Evolutionary conservation across 768 basidiomycete genomes (phyloP).

Genomic region (Leccinum ochraceum): DNA sequence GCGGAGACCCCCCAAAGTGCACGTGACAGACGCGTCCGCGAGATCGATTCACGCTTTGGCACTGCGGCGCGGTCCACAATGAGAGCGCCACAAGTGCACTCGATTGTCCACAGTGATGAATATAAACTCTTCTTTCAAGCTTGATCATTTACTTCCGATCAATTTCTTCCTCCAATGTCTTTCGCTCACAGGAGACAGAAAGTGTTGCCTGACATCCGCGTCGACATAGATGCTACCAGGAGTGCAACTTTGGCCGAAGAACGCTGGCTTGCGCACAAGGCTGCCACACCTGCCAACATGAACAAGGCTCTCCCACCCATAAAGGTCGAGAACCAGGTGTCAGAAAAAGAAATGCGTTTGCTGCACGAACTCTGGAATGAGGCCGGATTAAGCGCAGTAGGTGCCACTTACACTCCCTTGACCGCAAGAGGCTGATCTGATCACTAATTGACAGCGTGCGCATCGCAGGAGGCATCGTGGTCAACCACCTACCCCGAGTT

Average conservation of each 20-base stretch:
- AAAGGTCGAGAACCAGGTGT: constrained; percentile 19
- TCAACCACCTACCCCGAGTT: background rate
- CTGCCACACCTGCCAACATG: background rate
- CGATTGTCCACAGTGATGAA: constrained; percentile 6
- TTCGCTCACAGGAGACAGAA: constrained; percentile 16
- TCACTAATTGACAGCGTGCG: constrained; percentile 19
- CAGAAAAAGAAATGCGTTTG: constrained; percentile 19
- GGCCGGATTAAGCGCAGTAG: constrained; percentile 25
- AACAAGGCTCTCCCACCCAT: constrained; percentile 18
- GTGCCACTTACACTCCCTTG: background rate
- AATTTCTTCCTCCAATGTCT: constrained; percentile 14
- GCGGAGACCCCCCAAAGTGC: constrained; percentile 1
- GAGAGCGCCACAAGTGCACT: background rate
- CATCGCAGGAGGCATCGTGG: constrained; percentile 22
- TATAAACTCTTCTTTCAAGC: constrained; percentile 5
- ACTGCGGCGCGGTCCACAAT: constrained; percentile 9
- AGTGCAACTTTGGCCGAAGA: background rate
- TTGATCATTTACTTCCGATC: no score
- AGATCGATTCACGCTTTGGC: constrained; percentile 10
- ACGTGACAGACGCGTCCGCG: constrained; percentile 17
- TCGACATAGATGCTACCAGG: background rate
- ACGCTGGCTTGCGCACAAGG: background rate
- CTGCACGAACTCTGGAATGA: constrained; percentile 30
- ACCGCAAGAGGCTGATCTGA: constrained; percentile 8
- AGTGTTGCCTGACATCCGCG: constrained; percentile 24